A percentile compares a stretch with the other conserved stretches of the same genome.
Evolutionary conservation across 352 stramenopile genomes (phyloP).

Genomic region (Blastocystis sp.): DNA sequence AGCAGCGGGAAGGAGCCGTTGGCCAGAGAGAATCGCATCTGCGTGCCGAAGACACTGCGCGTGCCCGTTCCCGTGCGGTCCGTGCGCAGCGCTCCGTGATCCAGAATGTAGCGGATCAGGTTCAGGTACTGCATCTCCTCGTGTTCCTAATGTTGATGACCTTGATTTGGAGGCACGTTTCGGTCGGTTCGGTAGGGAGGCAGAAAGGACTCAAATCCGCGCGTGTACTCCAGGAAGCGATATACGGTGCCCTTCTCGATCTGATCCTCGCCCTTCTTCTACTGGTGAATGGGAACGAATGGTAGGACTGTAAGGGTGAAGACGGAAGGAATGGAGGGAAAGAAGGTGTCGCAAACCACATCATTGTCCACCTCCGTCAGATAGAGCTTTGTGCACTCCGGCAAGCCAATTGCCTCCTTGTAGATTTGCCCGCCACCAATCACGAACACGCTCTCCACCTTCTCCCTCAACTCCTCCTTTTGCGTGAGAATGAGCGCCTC

Average conservation of each 20-base stretch:
- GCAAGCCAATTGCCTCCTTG: slow-evolving; percentile 82
- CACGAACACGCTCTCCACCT: slow-evolving; percentile 88
- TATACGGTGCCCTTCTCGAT: slow-evolving; percentile 74
- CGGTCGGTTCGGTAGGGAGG: slow-evolving; percentile 27
- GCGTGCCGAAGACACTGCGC: slow-evolving; percentile 90
- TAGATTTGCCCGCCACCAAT: slow-evolving; percentile 93
- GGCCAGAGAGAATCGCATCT: slow-evolving; percentile 88
- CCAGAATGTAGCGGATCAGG: slow-evolving; percentile 91
- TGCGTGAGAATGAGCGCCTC: slow-evolving; percentile 84
- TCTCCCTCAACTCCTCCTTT: slow-evolving; percentile 10
- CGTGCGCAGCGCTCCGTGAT: slow-evolving; percentile 84
- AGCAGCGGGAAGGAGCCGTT: slow-evolving; percentile 90
- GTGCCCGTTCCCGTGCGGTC: slow-evolving; percentile 97
- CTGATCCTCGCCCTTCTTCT: slow-evolving; percentile 13
- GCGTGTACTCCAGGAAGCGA: slow-evolving; percentile 74
- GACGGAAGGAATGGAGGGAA: slow-evolving; percentile 75
- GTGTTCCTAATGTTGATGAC: slow-evolving; percentile 72
- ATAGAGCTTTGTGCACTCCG: slow-evolving; percentile 81
- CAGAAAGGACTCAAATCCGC: background rate
- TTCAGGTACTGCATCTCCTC: slow-evolving; percentile 88
- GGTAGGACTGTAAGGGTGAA: slow-evolving; percentile 5
- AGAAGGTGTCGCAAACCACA: slow-evolving; percentile 87
- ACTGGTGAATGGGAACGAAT: background rate
- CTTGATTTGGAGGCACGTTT: background rate
- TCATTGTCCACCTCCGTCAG: slow-evolving; percentile 84